phyloP scores from a whole-genome alignment of 2,329 filamentous ascomycete species.

The Myriosclerotinia scirpicola region DNA sequence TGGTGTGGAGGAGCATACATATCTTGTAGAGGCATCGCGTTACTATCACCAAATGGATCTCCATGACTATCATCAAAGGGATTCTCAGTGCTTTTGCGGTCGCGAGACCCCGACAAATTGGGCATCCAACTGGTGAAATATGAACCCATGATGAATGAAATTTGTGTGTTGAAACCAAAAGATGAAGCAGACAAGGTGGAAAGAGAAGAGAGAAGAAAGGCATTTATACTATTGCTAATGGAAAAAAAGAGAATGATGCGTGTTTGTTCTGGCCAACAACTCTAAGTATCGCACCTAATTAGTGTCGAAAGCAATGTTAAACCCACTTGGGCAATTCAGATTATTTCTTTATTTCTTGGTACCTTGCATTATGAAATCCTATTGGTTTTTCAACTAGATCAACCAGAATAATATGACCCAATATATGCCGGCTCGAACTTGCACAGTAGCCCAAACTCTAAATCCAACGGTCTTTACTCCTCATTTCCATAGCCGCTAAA shows the following conservation, averaged over 20 bases:
- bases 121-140: neutral
- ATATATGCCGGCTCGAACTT: too few species aligned
- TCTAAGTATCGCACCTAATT: neutral
- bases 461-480: too few species aligned
- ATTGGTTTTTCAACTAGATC: too few species aligned
- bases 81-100: neutral
- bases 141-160: neutral
- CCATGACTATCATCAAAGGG: slow-evolving; percentile 9
- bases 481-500: too few species aligned
- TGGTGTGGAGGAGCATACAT: slow-evolving; percentile 1
- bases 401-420: neutral
- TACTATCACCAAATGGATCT: slow-evolving; percentile 3
- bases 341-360: neutral
- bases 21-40: slow-evolving; percentile 8
- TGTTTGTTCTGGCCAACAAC: neutral
- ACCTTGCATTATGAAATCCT: too few species aligned
- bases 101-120: neutral
- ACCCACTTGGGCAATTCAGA: neutral
- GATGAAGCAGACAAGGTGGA: neutral
- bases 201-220: too few species aligned
- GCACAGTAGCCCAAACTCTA: too few species aligned
- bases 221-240: neutral
- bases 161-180: neutral
- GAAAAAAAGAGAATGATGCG: neutral
- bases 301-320: neutral